These are phyloP conservation scores for Endotrypanum monterogeii DNA, from an alignment of 208 protist genomes.

Conservation along the genomic window DNA sequence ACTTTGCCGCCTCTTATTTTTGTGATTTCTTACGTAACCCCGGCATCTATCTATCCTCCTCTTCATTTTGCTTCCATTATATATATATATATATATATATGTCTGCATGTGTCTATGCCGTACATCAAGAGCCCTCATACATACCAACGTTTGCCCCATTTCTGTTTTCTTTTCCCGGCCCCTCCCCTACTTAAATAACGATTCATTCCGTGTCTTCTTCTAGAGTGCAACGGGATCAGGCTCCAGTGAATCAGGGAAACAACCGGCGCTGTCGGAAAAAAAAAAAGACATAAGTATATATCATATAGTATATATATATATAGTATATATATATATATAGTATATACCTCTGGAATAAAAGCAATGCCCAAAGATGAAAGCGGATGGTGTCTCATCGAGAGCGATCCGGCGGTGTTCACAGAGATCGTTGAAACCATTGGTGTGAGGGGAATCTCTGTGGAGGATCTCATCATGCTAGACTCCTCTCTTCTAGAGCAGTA, in stretches of 20 bases:
- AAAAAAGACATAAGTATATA: too few species aligned
- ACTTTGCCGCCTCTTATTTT: too few species aligned
- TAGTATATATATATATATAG: too few species aligned
- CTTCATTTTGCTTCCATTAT: neutral
- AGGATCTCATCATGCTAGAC: constrained; percentile 95
- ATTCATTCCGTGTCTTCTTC: too few species aligned
- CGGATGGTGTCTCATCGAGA: constrained; percentile 97
- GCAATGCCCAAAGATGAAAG: constrained; percentile 25
- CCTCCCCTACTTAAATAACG: neutral
- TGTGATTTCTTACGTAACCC: too few species aligned
- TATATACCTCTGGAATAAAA: too few species aligned
- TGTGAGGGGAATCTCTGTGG: constrained; percentile 95
- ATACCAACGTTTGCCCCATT: neutral
- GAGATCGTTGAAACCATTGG: constrained; percentile 95
- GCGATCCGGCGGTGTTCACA: constrained; percentile 97
- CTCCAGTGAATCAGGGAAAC: too few species aligned
- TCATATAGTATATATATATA: too few species aligned
- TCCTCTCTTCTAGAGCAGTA: constrained; percentile 44
- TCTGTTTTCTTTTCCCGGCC: neutral
- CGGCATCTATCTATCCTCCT: too few species aligned
- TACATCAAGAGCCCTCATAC: neutral
- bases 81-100: neutral
- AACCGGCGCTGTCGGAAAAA: too few species aligned
- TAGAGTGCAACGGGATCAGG: too few species aligned
- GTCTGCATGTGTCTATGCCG: too few species aligned